Evolutionary conservation across 2,329 filamentous ascomycete genomes (phyloP).

Genomic region (Gremmenia infestans): DNA sequence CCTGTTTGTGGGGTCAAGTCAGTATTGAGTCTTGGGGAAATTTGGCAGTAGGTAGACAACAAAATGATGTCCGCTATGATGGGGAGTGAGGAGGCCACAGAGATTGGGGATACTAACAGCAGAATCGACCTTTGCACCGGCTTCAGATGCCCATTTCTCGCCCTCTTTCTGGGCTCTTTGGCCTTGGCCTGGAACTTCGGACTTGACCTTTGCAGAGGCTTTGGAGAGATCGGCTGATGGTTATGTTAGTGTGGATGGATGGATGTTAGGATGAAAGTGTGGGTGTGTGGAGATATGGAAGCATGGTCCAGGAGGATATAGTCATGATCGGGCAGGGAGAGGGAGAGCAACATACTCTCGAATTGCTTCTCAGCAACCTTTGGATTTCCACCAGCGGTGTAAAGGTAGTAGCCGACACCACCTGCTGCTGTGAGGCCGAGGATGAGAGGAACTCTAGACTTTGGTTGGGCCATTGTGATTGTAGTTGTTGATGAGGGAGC

Average conservation of each 20-base stretch:
- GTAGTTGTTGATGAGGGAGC: conserved; percentile 1
- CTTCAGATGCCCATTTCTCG: conserved; percentile 54
- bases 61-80: not conserved
- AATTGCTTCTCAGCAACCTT: conserved; percentile 81
- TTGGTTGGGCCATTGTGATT: conserved; percentile 31
- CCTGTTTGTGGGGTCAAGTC: conserved; percentile 36
- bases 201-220: conserved; percentile 61
- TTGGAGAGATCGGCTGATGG: conserved; percentile 70
- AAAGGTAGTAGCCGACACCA: conserved; percentile 85
- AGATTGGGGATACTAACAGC: conserved; percentile 49
- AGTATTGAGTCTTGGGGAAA: conserved; percentile 3
- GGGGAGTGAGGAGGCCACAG: not conserved
- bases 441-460: conserved; percentile 35
- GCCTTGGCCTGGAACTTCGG: conserved; percentile 57
- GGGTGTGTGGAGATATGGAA: not conserved
- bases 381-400: conserved; percentile 74
- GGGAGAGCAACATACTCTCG: conserved; percentile 58
- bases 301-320: not conserved
- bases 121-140: conserved; percentile 62
- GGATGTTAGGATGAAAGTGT: not conserved
- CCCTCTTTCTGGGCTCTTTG: conserved; percentile 61
- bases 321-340: not conserved
- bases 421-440: conserved; percentile 60
- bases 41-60: not conserved
- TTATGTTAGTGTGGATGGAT: conserved; percentile 7